These are phyloP conservation scores for Pseudogymnoascus sp. DNA, from an alignment of 2,329 filamentous ascomycete species.

Conservation along the genomic window DNA sequence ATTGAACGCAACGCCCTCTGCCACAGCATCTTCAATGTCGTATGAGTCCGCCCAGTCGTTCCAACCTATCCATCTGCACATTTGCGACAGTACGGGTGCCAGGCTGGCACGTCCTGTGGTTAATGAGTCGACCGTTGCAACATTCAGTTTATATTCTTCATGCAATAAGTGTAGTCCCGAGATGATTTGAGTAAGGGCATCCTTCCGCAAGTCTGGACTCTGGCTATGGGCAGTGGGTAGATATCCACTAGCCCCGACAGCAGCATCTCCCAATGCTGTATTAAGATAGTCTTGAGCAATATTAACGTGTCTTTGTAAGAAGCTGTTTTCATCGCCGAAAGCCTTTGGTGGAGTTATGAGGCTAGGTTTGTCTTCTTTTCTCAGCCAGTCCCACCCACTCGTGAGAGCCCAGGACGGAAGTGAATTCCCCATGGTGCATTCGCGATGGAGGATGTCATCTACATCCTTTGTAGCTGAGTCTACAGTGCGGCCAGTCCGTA, in stretches of 20 bases:
- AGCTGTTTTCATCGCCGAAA: constrained; percentile 46
- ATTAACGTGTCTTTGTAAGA: constrained; percentile 45
- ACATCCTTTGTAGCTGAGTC: constrained; percentile 35
- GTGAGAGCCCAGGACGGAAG: constrained; percentile 53
- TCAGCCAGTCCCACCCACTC: constrained; percentile 64
- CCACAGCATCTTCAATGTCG: constrained; percentile 48
- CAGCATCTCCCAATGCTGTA: constrained; percentile 49
- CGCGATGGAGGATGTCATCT: constrained; percentile 40
- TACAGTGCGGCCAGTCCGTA: constrained; percentile 43
- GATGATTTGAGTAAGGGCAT: constrained; percentile 58
- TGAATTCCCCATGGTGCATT: constrained; percentile 28
- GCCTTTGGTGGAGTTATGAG: not conserved
- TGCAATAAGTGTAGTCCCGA: constrained; percentile 77
- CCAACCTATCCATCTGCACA: constrained; percentile 78
- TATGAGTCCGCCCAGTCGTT: constrained; percentile 55
- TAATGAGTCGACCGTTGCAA: constrained; percentile 44
- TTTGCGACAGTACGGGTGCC: constrained; percentile 69
- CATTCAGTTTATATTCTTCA: constrained; percentile 80
- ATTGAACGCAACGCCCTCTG: constrained; percentile 50
- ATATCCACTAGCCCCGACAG: constrained; percentile 49
- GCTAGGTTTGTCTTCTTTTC: constrained; percentile 44
- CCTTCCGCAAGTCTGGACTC: constrained; percentile 47
- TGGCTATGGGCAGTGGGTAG: constrained; percentile 52
- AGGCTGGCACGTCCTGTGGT: constrained; percentile 44
- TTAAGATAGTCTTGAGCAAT: constrained; percentile 60